Base-by-base conservation (phyloP, 805 yeast genomes). In the Teunomyces tritomae region DNA sequence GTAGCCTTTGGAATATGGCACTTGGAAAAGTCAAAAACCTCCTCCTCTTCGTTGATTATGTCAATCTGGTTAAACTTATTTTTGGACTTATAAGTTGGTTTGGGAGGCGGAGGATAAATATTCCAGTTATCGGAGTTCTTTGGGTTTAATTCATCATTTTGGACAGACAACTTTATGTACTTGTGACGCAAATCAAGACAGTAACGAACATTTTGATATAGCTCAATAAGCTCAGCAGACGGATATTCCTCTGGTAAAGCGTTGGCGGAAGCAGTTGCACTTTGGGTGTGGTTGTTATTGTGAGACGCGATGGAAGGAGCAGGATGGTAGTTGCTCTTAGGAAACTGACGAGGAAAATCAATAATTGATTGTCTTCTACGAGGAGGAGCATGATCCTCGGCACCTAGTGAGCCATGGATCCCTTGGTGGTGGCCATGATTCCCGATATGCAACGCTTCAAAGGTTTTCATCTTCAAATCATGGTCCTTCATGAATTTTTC, bases 51-150 rank as follows among this genome's bases (percentile, higher is more conserved):
- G 6, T 57, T 67, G 9, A 57, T 59, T 3, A 57, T 57, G 10
- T 70, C 76, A 13, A 67, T 59, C 49, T 80, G 78, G 42, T 77
- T 77, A 58, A 77, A 81, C 36, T 74, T 64, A 70, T 67, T 72
- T 52, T 60, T 85, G 77, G 84, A 94, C 83, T 57, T 73, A 55
- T 73, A 73, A 16, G 92, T 83, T 3, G 99, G 97, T 54, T 83
- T 83, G 10, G 99, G 99, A 1, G 98, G 97, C 8, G 84, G 82
- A 0, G 99, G 99, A 62, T 91, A 92, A 43, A 94, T 83, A 11
- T 62, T 62, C 98, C 98, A 94, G 34, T 64, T 68, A 10, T 68
- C 69, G 24, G 57, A 61, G 66, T 95, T 92, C 62, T 92, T 90
- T 1, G 99, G 99, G 65, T 94, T 94, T 32, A 68, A 62, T 39